Percentiles rank a stretch among this genome's conserved stretches.
These are phyloP conservation scores for Globomyces pollinis-pini DNA, from an alignment of 192 early-diverging fungal genomes.

Conservation along the genomic window DNA sequence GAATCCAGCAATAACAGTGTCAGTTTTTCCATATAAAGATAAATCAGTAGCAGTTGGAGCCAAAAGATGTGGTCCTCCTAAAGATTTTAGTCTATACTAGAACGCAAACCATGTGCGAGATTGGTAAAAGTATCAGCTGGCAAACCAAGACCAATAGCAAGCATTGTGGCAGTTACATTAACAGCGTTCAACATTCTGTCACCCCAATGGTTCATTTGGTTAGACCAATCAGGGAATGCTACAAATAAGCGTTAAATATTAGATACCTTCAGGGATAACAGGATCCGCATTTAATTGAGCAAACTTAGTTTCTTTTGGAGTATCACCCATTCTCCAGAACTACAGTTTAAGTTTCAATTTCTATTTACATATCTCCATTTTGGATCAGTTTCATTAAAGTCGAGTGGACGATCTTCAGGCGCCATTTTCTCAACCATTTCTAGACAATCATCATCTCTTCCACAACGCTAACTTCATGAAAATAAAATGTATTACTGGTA, in stretches of 20 bases:
- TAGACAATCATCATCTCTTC: constrained; percentile 48
- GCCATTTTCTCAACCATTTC: constrained; percentile 49
- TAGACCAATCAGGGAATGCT: constrained; percentile 60
- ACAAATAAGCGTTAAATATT: background rate
- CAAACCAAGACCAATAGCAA: constrained; percentile 56
- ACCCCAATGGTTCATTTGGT: constrained; percentile 60
- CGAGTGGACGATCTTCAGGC: constrained; percentile 47
- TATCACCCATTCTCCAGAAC: constrained; percentile 58
- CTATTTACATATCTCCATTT: constrained; percentile 59
- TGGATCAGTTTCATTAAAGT: constrained; percentile 48
- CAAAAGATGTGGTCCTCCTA: constrained; percentile 59
- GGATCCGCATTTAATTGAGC: constrained; percentile 52
- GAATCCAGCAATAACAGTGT: constrained; percentile 57
- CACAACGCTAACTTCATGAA: no score
- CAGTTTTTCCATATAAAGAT: constrained; percentile 49
- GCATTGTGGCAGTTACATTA: constrained; percentile 49
- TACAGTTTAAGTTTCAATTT: background rate
- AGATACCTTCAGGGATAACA: constrained; percentile 49
- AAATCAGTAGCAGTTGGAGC: constrained; percentile 65
- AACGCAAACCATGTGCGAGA: no score
- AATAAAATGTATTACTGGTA: no score
- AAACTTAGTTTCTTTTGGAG: constrained; percentile 48
- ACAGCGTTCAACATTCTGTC: constrained; percentile 48
- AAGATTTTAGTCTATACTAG: no score
- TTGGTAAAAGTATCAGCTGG: constrained; percentile 46